phyloP scores from a whole-genome alignment of 495 filamentous ascomycete genomes.

The Neurospora sp. region DNA sequence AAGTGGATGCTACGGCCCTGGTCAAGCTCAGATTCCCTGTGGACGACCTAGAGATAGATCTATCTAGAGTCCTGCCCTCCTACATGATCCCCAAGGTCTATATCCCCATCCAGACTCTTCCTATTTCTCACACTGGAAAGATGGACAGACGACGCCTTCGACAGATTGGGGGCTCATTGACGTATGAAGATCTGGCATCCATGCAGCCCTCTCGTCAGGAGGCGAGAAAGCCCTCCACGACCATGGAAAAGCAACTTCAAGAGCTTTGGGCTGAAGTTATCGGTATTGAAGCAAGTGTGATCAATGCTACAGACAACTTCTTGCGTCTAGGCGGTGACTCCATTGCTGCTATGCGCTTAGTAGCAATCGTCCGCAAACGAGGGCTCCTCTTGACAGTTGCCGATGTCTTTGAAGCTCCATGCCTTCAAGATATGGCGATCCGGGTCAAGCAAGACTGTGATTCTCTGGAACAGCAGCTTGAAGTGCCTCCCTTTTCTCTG shows the following conservation, averaged over 20 bases:
- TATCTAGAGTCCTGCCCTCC: constrained; percentile 30
- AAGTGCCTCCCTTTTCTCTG: background rate
- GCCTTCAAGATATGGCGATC: constrained; percentile 35
- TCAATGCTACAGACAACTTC: constrained; percentile 18
- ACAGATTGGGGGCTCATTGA: constrained; percentile 5
- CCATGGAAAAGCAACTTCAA: constrained; percentile 6
- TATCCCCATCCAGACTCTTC: constrained; percentile 21
- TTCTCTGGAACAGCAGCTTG: background rate
- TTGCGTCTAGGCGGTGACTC: constrained; percentile 24
- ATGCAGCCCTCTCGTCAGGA: constrained; percentile 6
- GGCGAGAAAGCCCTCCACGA: background rate
- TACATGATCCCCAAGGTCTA: constrained; percentile 47
- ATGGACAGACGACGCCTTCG: constrained; percentile 38
- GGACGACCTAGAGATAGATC: constrained; percentile 1
- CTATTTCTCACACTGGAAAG: constrained; percentile 37
- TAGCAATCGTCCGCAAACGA: constrained; percentile 39
- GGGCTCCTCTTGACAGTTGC: constrained; percentile 45
- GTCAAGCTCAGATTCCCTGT: background rate
- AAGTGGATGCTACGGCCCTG: background rate
- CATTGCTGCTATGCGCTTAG: constrained; percentile 40
- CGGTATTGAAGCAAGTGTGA: constrained; percentile 3
- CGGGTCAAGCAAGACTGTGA: background rate
- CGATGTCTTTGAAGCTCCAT: constrained; percentile 37
- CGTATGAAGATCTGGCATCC: background rate
- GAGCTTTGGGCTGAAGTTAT: constrained; percentile 8